Base-by-base conservation (phyloP, 2,329 filamentous ascomycete species). In the Graphiopsis chlorocephala region DNA sequence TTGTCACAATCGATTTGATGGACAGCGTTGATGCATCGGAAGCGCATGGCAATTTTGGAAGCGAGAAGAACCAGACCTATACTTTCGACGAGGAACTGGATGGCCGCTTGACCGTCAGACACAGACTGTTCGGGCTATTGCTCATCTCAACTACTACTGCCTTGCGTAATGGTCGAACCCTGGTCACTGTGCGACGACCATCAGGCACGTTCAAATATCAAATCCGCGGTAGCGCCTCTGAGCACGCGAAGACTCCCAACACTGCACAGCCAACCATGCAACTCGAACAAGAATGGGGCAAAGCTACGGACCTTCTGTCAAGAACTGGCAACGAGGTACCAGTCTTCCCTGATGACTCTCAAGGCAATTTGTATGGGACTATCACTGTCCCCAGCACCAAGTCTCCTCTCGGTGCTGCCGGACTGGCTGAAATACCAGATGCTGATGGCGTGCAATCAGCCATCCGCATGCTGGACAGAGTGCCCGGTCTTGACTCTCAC, bases 401-500 rank as follows among this genome's bases (percentile, higher is more conserved):
- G 10, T 76, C 74, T 14, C 65, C 67, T 12, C 66, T 76, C 2
- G 74, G 72, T 28, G 70, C 72, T 2, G 38, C 65, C 14, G 64
- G 68, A 17, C 68, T 72, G 31, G 87, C 97, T 53, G 87, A 89
- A 0, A 83, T 98, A 7, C 92, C 93, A 0, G 80, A 86, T 29
- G 86, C 90, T 65, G 74, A 76, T 38, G 84, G 85, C 33, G 87
- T 89, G 2, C 84, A 87, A 42, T 87, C 94, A 69, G 90, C 92
- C 0, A 88, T 99, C 45, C 85, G 86, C 42, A 83, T 87, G 14
- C 96, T 99, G 76, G 95, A 99, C 77, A 88, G 89, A 33, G 96
- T 88, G 69, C 90, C 94, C 42, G 93, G 92, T 10, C 89, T 99
- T 4, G 95, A 99, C 77, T 93, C 93, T 7, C 93, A 98, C 82